Conservation (phyloP, 2,329 filamentous ascomycete species). For the Penicillium paneum region DNA sequence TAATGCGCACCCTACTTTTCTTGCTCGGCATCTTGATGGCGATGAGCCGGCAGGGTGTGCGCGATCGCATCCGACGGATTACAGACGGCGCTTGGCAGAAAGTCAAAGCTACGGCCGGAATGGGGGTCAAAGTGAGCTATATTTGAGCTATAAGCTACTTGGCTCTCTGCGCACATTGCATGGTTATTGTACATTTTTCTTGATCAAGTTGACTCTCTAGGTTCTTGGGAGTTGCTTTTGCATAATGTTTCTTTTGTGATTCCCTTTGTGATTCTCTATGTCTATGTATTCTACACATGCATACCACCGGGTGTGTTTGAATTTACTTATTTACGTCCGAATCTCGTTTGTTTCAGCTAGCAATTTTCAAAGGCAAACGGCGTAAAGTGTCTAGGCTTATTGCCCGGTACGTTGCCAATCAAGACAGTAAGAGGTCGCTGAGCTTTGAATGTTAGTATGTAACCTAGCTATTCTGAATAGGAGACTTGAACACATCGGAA, state of each 20-base stretch:
- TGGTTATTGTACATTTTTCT: constrained; percentile 15
- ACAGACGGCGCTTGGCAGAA: constrained; percentile 74
- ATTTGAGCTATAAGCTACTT: constrained; percentile 54
- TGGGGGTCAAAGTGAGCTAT: constrained; percentile 97
- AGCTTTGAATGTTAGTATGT: constrained; percentile 12
- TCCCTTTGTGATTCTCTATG: constrained; percentile 8
- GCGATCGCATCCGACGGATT: constrained; percentile 69
- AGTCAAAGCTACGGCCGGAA: constrained; percentile 77
- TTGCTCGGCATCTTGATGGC: constrained; percentile 73
- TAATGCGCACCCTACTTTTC: constrained; percentile 69
- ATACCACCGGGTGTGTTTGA: constrained; percentile 10
- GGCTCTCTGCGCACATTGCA: constrained; percentile 3
- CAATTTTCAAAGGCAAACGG: neutral
- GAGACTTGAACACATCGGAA: constrained; percentile 31
- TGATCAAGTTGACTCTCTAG: constrained; percentile 8
- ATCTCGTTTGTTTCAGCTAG: neutral
- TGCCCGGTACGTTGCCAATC: constrained; percentile 20
- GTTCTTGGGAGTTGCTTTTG: constrained; percentile 4
- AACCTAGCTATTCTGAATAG: neutral
- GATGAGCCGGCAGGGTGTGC: constrained; percentile 69
- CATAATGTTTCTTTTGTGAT: constrained; percentile 21
- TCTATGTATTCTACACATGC: constrained; percentile 17
- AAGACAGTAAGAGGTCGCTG: constrained; percentile 32
- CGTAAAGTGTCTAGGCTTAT: neutral
- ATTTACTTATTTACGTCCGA: neutral